A percentile compares a stretch with the other conserved stretches of the same genome.
Conservation (phyloP, 441 rosid genomes). For the Eruca vesicaria region DNA sequence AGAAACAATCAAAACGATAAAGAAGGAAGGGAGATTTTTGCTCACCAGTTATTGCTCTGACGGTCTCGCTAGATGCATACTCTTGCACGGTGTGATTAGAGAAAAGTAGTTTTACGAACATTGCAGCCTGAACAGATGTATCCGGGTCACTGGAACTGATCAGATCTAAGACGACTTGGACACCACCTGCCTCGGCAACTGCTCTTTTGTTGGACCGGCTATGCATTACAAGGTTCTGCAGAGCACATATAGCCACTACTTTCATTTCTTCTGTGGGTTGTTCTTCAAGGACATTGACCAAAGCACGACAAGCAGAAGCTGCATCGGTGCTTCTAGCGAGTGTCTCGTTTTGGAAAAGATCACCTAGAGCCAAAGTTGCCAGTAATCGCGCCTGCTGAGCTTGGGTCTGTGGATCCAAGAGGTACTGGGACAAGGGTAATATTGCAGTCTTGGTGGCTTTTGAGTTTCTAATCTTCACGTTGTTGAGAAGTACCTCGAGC, state of each 20-base stretch:
- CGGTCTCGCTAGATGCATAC: conserved; percentile 99
- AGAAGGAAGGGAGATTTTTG: conserved; percentile 11
- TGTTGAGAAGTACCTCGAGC: conserved; percentile 92
- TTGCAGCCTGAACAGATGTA: conserved; percentile 98
- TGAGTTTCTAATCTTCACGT: conserved; percentile 96
- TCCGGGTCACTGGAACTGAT: conserved; percentile 98
- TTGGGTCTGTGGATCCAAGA: conserved; percentile 99
- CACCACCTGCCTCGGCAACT: conserved; percentile 99
- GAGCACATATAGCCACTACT: conserved; percentile 98
- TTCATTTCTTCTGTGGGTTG: conserved; percentile 99
- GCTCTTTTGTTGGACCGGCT: conserved; percentile 99
- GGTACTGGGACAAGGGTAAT: conserved; percentile 92
- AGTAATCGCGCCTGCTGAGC: conserved; percentile 94
- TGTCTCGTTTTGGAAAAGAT: conserved; percentile 95
- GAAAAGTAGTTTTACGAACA: conserved; percentile 95
- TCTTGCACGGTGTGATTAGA: conserved; percentile 99
- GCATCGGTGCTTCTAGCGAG: conserved; percentile 98
- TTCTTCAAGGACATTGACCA: conserved; percentile 97
- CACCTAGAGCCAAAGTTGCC: conserved; percentile 98
- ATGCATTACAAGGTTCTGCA: conserved; percentile 98
- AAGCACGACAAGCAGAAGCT: conserved; percentile 97
- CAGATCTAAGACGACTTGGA: conserved; percentile 95
- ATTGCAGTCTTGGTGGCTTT: conserved; percentile 93
- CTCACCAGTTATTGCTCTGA: conserved; percentile 97
- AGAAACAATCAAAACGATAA: background rate